Evolutionary conservation across 2,329 filamentous ascomycete genomes (phyloP).

Genomic region (Phialophora chinensis): DNA sequence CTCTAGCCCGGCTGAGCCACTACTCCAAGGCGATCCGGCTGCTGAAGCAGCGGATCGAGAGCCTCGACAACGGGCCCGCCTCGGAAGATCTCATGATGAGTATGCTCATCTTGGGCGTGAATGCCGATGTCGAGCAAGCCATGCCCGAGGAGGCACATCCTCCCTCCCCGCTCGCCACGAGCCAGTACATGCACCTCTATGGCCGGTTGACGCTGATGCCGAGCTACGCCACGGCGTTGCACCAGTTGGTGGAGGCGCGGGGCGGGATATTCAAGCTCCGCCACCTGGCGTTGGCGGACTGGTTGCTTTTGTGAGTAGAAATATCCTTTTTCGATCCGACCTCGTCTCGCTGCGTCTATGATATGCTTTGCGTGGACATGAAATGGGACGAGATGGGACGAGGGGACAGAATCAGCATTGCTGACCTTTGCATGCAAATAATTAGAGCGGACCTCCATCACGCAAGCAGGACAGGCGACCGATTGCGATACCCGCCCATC

Average conservation of each 20-base stretch:
- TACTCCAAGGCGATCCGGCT: constrained; percentile 12
- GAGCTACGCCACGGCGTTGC: constrained; percentile 9
- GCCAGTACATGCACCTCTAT: constrained; percentile 14
- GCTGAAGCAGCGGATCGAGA: constrained; percentile 8
- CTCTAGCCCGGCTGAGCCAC: background rate
- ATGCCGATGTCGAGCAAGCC: constrained; percentile 7
- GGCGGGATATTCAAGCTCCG: background rate
- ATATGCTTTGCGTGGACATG: background rate
- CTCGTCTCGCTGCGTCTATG: too few relatives aligned
- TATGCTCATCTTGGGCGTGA: constrained; percentile 8
- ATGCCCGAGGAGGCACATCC: constrained; percentile 8
- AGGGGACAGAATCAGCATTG: too few relatives aligned
- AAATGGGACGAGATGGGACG: background rate
- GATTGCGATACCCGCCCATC: constrained; percentile 7
- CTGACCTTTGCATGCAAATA: background rate
- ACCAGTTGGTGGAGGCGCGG: constrained; percentile 3
- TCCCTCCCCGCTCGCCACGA: constrained; percentile 1
- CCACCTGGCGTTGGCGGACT: constrained; percentile 8
- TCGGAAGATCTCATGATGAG: constrained; percentile 17
- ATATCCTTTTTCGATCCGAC: background rate
- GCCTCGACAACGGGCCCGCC: background rate
- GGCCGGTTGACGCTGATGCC: constrained; percentile 13
- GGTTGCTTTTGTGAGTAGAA: constrained; percentile 10
- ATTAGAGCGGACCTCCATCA: constrained; percentile 3
- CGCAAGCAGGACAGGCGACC: constrained; percentile 7